Evolutionary conservation across 1,284 basidiomycete genomes (phyloP).

Genomic region (Rhodotorula sp.): DNA sequence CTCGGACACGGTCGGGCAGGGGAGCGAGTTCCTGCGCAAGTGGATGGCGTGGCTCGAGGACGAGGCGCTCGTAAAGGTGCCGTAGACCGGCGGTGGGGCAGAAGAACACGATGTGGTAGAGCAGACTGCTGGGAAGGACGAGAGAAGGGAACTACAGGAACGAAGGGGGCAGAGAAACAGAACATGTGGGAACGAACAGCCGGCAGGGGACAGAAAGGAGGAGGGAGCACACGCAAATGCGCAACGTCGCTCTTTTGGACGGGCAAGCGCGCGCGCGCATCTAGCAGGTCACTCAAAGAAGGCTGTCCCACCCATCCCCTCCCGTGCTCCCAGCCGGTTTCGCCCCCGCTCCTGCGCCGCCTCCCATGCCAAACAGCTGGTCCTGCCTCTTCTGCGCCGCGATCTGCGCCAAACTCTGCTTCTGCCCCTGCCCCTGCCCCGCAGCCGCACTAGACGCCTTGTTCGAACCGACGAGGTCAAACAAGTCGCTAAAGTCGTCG

Average conservation of each 20-base stretch:
- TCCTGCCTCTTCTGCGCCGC: constrained; percentile 48
- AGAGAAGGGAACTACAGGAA: neutral
- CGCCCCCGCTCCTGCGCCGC: neutral
- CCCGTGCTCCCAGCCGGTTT: neutral
- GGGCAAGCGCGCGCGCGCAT: neutral
- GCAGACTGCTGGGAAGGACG: neutral
- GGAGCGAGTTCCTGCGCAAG: constrained; percentile 74
- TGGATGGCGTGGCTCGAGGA: constrained; percentile 90
- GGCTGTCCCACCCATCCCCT: constrained; percentile 26
- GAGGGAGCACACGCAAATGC: neutral
- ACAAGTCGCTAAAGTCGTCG: constrained; percentile 39
- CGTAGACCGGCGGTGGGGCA: neutral
- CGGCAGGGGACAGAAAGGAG: neutral
- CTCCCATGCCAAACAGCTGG: constrained; percentile 23
- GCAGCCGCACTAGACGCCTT: constrained; percentile 15
- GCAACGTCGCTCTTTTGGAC: too few species aligned
- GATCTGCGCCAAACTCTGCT: constrained; percentile 51
- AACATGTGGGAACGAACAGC: neutral
- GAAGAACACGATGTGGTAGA: neutral
- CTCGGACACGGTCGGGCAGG: constrained; percentile 80
- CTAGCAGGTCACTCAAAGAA: neutral
- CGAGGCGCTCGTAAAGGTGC: constrained; percentile 58
- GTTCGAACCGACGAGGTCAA: constrained; percentile 8
- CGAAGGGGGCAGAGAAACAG: neutral
- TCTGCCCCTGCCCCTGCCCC: constrained; percentile 29